Conservation (phyloP, 2,329 filamentous ascomycete genomes). For the Colletotrichum coccodes region DNA sequence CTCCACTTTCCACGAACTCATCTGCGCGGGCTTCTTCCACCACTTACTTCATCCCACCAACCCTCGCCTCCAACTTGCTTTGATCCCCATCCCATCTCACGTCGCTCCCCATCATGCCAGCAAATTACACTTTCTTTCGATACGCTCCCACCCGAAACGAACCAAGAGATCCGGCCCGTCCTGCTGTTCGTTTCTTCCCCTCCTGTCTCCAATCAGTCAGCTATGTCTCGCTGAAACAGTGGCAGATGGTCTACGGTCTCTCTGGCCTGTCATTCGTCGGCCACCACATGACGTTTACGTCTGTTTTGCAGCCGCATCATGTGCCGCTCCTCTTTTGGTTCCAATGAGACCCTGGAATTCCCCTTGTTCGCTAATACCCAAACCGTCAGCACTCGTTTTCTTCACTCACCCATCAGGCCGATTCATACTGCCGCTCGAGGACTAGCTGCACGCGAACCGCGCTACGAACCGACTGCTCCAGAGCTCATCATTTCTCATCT, state of each 20-base stretch:
- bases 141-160: constrained; percentile 13
- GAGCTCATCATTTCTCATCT: constrained; percentile 16
- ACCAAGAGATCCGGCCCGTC: constrained; percentile 12
- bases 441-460: neutral
- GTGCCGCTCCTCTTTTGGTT: constrained; percentile 26
- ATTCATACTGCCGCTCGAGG: neutral
- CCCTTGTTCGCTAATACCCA: neutral
- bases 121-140: constrained; percentile 7
- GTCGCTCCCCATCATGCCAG: constrained; percentile 15
- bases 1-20: constrained; percentile 16
- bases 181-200: constrained; percentile 2
- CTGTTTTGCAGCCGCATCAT: constrained; percentile 28
- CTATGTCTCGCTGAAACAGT: neutral
- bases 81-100: constrained; percentile 5
- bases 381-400: neutral
- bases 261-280: constrained; percentile 21
- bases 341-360: constrained; percentile 15
- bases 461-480: neutral
- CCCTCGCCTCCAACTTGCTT: constrained; percentile 7
- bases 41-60: neutral
- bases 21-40: neutral
- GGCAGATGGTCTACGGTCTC: neutral
- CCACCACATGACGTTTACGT: constrained; percentile 29
- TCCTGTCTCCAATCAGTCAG: constrained; percentile 4
- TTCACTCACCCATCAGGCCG: neutral